Conservation (phyloP, 306 rosid species). For the Trichosanthes truncata region DNA sequence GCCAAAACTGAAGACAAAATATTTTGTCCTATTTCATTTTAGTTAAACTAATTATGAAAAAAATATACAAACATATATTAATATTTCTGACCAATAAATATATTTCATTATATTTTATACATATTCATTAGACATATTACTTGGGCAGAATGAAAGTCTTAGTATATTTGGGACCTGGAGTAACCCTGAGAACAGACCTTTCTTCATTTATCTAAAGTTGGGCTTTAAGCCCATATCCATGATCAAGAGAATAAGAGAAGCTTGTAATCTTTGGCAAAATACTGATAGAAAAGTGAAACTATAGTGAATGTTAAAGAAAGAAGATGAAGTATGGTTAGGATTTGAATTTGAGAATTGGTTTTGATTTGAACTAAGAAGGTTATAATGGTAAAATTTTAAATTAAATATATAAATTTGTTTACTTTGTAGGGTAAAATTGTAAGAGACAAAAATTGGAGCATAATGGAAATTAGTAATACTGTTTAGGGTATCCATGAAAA, state of each 20-base stretch:
- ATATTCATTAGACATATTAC: neutral
- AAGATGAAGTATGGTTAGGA: too few species aligned
- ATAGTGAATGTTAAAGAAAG: too few species aligned
- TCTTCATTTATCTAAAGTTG: neutral
- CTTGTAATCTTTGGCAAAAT: too few species aligned
- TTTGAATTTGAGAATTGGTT: too few species aligned
- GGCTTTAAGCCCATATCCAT: neutral
- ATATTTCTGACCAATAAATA: neutral
- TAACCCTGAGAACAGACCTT: neutral
- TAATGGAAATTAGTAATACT: too few species aligned
- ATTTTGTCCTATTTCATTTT: neutral
- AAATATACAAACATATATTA: neutral
- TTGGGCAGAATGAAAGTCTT: neutral
- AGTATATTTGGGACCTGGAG: neutral
- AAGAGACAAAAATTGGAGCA: too few species aligned
- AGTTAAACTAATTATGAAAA: neutral
- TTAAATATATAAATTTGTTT: too few species aligned
- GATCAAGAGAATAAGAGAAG: too few species aligned
- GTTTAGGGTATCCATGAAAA: neutral
- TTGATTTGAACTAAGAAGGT: too few species aligned
- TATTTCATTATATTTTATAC: neutral
- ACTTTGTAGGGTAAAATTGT: neutral
- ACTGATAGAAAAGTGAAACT: too few species aligned
- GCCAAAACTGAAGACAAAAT: neutral
- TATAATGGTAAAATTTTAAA: too few species aligned